Base-by-base conservation (phyloP, 2,329 filamentous ascomycete species). In the Orbilia brochopaga region DNA sequence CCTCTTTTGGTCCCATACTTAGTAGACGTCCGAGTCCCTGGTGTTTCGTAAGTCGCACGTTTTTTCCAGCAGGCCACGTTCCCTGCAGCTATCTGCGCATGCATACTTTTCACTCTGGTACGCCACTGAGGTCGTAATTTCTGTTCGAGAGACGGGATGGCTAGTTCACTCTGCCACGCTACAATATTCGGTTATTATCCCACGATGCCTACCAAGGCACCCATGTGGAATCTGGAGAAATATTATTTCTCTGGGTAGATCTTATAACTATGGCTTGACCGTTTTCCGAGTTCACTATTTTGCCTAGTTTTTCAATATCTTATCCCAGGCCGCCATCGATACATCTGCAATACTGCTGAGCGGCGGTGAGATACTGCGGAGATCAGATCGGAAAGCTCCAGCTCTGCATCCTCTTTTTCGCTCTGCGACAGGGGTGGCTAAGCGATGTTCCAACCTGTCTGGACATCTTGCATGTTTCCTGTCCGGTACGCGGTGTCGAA, bases 11-110 rank as follows among this genome's bases (percentile, higher is more conserved):
- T 40, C 44, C 56, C 30, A 21, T 51, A n/a, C 21, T 48, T 40
- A 30, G 27, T 30, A 53, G 57, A 53, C 57, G 27, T 40, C 40
- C 15, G 52, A 24, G 35, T 57, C 23, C 35, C 42, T 59, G 15
- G 57, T 58, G 62, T 62, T 69, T 67, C 63, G 56, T 61, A 67
- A 67, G 50, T 54, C 57, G 52, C 57, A 61, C 64, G 64, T 62
- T 61, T 69, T 60, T 42, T 32, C 17, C 23, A 60, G 50, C 46
- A 23, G 50, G 40, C 46, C 63, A 24, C 48, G 23, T 56, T 42
- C 50, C 61, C 53, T 65, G 48, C 55, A 35, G 40, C 19, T 46
- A 23, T 46, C 53, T 35, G 23, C 58, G 24, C 50, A 52, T 66
- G 62, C 62, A 17, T 42, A 13, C 5, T 42, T 4, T 17, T 17